Evolutionary conservation across 2,329 filamentous ascomycete genomes (phyloP).

Genomic region (Boeremia lycopersici): DNA sequence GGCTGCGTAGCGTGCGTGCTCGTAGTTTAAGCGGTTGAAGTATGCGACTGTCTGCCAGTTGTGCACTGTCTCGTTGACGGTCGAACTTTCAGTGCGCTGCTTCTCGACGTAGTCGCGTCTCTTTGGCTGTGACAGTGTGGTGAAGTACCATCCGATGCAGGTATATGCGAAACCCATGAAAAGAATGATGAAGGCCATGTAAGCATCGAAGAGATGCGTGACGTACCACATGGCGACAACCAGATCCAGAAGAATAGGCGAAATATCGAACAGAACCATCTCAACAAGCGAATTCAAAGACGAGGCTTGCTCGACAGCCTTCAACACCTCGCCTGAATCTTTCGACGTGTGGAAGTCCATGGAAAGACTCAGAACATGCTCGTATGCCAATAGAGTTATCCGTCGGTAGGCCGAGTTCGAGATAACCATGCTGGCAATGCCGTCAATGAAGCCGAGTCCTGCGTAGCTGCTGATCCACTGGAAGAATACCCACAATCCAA

Average conservation of each 20-base stretch:
- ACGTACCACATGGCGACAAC: slow-evolving; percentile 66
- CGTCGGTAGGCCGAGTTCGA: slow-evolving; percentile 63
- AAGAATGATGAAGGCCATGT: slow-evolving; percentile 48
- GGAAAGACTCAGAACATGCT: slow-evolving; percentile 70
- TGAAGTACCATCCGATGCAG: slow-evolving; percentile 56
- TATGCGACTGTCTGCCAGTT: slow-evolving; percentile 66
- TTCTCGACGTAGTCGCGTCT: slow-evolving; percentile 52
- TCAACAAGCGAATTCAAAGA: slow-evolving; percentile 66
- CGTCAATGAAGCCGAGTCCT: slow-evolving; percentile 58
- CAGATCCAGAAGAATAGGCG: slow-evolving; percentile 68
- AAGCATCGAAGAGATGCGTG: slow-evolving; percentile 66
- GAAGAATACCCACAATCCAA: slow-evolving; percentile 57
- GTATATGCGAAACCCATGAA: slow-evolving; percentile 55
- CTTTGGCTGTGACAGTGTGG: slow-evolving; percentile 49
- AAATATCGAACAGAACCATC: slow-evolving; percentile 63
- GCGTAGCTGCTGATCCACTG: slow-evolving; percentile 58
- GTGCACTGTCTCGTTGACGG: slow-evolving; percentile 63
- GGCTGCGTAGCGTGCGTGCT: slow-evolving; percentile 56
- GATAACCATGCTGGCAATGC: slow-evolving; percentile 60
- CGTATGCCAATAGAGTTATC: slow-evolving; percentile 66
- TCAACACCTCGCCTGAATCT: slow-evolving; percentile 67
- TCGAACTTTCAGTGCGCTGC: slow-evolving; percentile 57
- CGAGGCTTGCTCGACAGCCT: slow-evolving; percentile 67
- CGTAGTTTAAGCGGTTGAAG: slow-evolving; percentile 64
- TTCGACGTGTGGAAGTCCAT: slow-evolving; percentile 74